Conservation (phyloP, 2,329 filamentous ascomycete species). For the Claviceps sp. region DNA sequence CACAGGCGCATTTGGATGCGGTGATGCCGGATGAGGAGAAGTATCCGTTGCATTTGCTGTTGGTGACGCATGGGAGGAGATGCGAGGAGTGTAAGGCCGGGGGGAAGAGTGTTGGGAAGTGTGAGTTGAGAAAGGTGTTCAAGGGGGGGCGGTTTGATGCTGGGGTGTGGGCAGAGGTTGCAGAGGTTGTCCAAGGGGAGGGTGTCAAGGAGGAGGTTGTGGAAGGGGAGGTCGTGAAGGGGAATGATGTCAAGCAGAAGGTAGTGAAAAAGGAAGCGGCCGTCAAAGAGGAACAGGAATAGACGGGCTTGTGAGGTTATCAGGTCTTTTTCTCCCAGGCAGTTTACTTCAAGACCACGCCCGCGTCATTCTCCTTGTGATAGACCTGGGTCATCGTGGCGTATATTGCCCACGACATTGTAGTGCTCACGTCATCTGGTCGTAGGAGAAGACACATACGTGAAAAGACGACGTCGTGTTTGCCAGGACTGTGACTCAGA, state of each 20-base stretch:
- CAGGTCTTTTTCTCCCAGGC: no score
- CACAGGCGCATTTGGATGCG: conserved; percentile 36
- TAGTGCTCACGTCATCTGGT: no score
- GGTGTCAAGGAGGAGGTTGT: background rate
- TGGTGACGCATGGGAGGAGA: conserved; percentile 32
- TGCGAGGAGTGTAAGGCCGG: conserved; percentile 34
- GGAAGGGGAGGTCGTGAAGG: background rate
- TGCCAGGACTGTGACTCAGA: no score
- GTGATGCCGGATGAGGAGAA: conserved; percentile 33
- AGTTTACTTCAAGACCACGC: no score
- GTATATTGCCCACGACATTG: no score
- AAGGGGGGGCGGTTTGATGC: conserved; percentile 13
- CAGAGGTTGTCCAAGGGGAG: background rate
- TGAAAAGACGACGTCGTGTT: no score
- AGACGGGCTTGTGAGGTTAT: background rate
- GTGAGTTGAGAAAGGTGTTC: conserved; percentile 28
- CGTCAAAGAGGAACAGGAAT: background rate
- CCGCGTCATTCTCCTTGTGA: no score
- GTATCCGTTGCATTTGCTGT: conserved; percentile 34
- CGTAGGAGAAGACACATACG: no score
- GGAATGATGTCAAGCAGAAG: background rate
- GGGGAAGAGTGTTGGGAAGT: conserved; percentile 24
- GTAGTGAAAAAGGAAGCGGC: background rate
- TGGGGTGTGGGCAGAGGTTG: conserved; percentile 5
- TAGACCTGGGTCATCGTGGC: no score